A percentile compares a stretch with the other conserved stretches of the same genome.
Conservation (phyloP, 1,284 basidiomycete genomes). For the Apiotrichum laibachii region DNA sequence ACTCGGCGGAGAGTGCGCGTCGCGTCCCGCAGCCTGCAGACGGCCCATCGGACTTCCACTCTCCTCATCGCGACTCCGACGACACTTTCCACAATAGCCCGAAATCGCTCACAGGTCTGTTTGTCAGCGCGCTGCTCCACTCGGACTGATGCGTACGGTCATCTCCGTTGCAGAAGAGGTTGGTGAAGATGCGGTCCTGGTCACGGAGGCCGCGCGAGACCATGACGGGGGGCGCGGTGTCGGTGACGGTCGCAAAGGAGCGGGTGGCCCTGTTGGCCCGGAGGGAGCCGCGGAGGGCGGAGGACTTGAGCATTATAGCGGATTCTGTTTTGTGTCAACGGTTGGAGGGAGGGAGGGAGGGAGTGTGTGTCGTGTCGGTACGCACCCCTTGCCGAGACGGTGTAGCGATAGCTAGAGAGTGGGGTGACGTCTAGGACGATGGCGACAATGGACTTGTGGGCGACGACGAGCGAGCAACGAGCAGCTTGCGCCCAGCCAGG, state of each 20-base stretch:
- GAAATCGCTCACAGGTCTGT: no score
- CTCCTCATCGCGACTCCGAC: no score
- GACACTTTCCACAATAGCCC: no score
- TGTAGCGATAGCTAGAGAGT: not conserved
- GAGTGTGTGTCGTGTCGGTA: not conserved
- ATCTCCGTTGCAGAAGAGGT: constrained; percentile 70
- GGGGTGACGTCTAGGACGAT: constrained; percentile 3
- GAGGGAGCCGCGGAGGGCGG: constrained; percentile 5
- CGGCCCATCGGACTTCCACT: no score
- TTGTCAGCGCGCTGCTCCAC: no score
- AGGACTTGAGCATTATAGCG: constrained; percentile 10
- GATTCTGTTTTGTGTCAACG: constrained; percentile 2
- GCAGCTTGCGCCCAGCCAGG: not conserved
- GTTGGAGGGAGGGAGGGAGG: not conserved
- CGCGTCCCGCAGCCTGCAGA: no score
- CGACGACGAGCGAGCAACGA: not conserved
- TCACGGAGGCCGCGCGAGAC: constrained; percentile 87
- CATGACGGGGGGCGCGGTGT: constrained; percentile 66
- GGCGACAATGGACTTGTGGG: not conserved
- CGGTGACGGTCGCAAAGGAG: constrained; percentile 66
- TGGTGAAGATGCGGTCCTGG: constrained; percentile 86
- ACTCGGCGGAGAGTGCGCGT: no score
- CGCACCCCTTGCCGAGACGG: not conserved
- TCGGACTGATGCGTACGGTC: constrained; percentile 59
- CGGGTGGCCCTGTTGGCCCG: constrained; percentile 11